These are phyloP conservation scores for Moesziomyces antarcticus DNA, from an alignment of 1,284 basidiomycete species.

Conservation along the genomic window DNA sequence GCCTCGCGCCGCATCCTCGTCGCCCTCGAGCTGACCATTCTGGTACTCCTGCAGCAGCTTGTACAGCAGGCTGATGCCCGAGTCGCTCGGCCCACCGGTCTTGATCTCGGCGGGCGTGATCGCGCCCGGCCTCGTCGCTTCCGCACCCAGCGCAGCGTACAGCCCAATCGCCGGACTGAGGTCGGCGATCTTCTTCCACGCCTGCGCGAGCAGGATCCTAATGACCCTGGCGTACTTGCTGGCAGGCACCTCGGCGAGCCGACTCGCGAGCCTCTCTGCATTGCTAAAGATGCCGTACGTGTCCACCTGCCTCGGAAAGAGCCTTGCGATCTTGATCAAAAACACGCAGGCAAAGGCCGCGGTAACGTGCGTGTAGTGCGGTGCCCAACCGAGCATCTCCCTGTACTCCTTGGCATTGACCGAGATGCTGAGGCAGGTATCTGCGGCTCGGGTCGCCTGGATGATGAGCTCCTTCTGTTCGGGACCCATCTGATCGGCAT, in stretches of 20 bases:
- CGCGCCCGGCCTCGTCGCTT: constrained; percentile 40
- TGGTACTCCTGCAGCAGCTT: constrained; percentile 48
- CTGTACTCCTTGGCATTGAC: constrained; percentile 79
- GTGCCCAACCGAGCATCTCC: constrained; percentile 86
- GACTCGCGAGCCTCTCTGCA: constrained; percentile 83
- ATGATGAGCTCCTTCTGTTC: constrained; percentile 93
- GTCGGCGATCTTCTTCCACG: constrained; percentile 53
- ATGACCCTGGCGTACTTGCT: constrained; percentile 48
- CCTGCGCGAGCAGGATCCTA: constrained; percentile 39
- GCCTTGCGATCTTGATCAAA: constrained; percentile 87
- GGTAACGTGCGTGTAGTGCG: constrained; percentile 90
- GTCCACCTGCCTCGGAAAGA: constrained; percentile 84
- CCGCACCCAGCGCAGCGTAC: constrained; percentile 46
- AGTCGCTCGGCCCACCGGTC: constrained; percentile 42
- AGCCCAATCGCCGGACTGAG: constrained; percentile 46
- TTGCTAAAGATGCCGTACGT: constrained; percentile 78
- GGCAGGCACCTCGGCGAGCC: constrained; percentile 84
- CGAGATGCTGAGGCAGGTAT: constrained; percentile 82
- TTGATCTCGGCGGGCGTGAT: constrained; percentile 53
- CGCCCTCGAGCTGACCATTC: constrained; percentile 21
- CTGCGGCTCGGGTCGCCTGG: constrained; percentile 90
- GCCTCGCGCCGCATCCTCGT: neutral
- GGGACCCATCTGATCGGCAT: constrained; percentile 93
- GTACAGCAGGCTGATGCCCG: constrained; percentile 46
- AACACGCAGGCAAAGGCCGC: constrained; percentile 91